phyloP scores from a whole-genome alignment of 1,284 basidiomycete species.

The Leccinum colubrinum region DNA sequence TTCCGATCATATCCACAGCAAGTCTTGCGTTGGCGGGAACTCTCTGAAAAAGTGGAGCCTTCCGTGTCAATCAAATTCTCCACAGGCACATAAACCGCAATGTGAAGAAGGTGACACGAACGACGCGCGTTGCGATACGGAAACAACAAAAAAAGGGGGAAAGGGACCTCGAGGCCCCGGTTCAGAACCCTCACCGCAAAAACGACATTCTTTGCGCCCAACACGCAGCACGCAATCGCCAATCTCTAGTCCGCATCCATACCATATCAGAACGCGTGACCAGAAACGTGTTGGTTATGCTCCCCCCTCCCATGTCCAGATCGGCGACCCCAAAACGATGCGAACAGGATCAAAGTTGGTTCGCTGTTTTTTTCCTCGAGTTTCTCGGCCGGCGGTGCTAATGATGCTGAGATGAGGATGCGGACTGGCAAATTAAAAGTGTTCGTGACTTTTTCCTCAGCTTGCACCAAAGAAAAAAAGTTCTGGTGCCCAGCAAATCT shows the following conservation, averaged over 20 bases:
- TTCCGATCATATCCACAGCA: slow-evolving; percentile 5
- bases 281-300: slow-evolving; percentile 18
- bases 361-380: not conserved
- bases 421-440: not conserved
- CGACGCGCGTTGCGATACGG: not conserved
- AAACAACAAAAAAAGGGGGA: not conserved
- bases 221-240: not conserved
- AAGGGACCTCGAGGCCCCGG: slow-evolving; percentile 13
- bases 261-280: slow-evolving; percentile 9
- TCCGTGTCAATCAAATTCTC: not conserved
- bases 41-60: not conserved
- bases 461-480: not conserved
- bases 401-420: not conserved
- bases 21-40: not conserved
- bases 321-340: slow-evolving; percentile 1
- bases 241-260: not conserved
- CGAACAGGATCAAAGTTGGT: slow-evolving; percentile 3
- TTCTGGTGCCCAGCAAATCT: slow-evolving; percentile 8
- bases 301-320: not conserved
- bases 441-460: not conserved
- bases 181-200: slow-evolving; percentile 8
- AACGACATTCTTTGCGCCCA: slow-evolving; percentile 15
- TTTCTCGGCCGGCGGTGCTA: not conserved
- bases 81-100: slow-evolving; percentile 4
- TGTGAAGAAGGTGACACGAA: not conserved